phyloP scores from a whole-genome alignment of 2,329 filamentous ascomycete species.

The Colletotrichum cereale region DNA sequence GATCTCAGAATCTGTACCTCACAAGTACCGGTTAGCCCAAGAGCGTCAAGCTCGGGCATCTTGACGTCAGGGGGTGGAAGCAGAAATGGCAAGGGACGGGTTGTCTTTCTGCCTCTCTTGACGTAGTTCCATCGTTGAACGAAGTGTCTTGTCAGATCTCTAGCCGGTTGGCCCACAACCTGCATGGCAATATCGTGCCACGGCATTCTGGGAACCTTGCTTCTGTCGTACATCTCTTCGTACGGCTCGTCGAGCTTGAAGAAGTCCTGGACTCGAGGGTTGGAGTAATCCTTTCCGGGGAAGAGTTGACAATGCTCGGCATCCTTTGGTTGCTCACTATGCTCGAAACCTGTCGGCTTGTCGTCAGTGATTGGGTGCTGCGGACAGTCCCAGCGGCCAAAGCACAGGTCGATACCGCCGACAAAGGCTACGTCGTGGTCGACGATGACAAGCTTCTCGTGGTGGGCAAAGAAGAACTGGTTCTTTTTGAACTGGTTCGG shows the following conservation, averaged over 20 bases:
- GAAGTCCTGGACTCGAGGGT: constrained; percentile 95
- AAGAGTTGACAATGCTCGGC: constrained; percentile 95
- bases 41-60: constrained; percentile 83
- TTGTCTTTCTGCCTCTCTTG: constrained; percentile 90
- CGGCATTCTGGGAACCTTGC: constrained; percentile 90
- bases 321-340: constrained; percentile 81
- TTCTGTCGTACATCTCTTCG: constrained; percentile 98
- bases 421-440: constrained; percentile 97
- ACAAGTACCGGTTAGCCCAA: constrained; percentile 93
- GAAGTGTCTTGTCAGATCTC: constrained; percentile 95
- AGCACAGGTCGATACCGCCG: constrained; percentile 95
- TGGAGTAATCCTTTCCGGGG: constrained; percentile 98
- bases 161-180: constrained; percentile 93
- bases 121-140: constrained; percentile 99
- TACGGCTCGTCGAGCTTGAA: constrained; percentile 94
- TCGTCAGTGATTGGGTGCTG: constrained; percentile 93
- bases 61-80: constrained; percentile 94
- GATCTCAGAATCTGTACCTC: constrained; percentile 97
- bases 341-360: constrained; percentile 94
- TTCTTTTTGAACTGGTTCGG: constrained; percentile 99
- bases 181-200: constrained; percentile 99
- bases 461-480: constrained; percentile 99
- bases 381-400: constrained; percentile 96
- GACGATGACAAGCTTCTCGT: constrained; percentile 97
- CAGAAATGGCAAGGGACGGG: constrained; percentile 91